Conservation (phyloP, 768 basidiomycete species). For the Rhodotorula sphaerocarpa region DNA sequence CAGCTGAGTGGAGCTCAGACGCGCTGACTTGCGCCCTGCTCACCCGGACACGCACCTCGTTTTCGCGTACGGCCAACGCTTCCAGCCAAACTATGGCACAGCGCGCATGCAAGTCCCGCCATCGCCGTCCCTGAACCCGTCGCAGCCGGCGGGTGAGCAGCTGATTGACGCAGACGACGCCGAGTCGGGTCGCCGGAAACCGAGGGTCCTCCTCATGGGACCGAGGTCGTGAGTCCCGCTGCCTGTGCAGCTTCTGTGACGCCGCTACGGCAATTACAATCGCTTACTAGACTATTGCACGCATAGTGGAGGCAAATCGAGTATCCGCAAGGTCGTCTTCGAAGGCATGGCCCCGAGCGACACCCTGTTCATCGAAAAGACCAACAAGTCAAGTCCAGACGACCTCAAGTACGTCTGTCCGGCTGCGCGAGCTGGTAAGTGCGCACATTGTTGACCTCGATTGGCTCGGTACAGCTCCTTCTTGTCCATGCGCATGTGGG, state of each 20-base stretch:
- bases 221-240: conserved; percentile 7
- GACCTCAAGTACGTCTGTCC: conserved; percentile 61
- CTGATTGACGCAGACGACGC: neutral
- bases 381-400: conserved; percentile 56
- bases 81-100: neutral
- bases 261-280: neutral
- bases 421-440: too few species aligned
- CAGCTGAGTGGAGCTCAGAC: too few species aligned
- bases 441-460: too few species aligned
- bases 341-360: conserved; percentile 71
- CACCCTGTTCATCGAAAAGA: conserved; percentile 81
- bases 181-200: conserved; percentile 12
- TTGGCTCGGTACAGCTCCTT: conserved; percentile 56
- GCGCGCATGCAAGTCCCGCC: neutral
- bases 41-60: neutral
- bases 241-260: too few species aligned
- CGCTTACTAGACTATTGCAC: neutral
- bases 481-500: conserved; percentile 89
- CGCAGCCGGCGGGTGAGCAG: neutral
- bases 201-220: conserved; percentile 25
- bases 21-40: too few species aligned
- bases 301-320: conserved; percentile 79
- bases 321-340: conserved; percentile 85
- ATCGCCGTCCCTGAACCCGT: neutral
- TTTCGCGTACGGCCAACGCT: neutral